Conservation (phyloP, 208 protist species). For the Phytomonas francai region DNA sequence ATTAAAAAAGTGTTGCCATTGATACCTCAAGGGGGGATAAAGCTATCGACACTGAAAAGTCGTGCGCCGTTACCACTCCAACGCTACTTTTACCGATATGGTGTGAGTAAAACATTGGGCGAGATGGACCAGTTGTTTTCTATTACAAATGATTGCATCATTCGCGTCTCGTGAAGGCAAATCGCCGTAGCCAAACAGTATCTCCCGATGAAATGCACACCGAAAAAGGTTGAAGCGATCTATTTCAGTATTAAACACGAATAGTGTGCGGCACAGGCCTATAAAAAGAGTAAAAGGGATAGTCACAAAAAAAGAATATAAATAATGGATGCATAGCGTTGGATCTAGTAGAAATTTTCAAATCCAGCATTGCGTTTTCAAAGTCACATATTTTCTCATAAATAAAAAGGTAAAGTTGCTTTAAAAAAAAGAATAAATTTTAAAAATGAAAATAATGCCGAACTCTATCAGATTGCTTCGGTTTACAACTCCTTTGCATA, state of each 20-base stretch:
- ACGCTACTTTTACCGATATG: slow-evolving; percentile 67
- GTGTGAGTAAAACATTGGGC: slow-evolving; percentile 46
- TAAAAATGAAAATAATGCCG: background rate
- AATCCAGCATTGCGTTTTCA: background rate
- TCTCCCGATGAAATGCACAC: background rate
- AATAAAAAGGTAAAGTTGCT: background rate
- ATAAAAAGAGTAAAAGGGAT: background rate
- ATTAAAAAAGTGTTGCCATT: slow-evolving; percentile 52
- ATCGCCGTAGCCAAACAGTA: background rate
- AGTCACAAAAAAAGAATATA: background rate
- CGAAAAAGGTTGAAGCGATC: background rate
- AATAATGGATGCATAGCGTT: background rate
- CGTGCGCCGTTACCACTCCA: slow-evolving; percentile 72
- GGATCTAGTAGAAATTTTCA: background rate
- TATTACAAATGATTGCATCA: slow-evolving; percentile 56
- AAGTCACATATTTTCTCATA: background rate
- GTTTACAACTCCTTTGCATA: background rate
- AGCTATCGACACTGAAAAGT: slow-evolving; percentile 31
- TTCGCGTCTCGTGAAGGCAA: slow-evolving; percentile 38
- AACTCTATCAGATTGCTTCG: background rate
- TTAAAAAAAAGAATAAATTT: background rate
- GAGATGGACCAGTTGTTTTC: slow-evolving; percentile 53
- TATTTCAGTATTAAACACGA: background rate
- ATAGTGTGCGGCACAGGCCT: background rate
- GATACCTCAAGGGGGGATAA: slow-evolving; percentile 58